Percentiles rank a stretch among this genome's conserved stretches.
phyloP scores from a whole-genome alignment of 305 asterid species.

The Petunia hybrid region DNA sequence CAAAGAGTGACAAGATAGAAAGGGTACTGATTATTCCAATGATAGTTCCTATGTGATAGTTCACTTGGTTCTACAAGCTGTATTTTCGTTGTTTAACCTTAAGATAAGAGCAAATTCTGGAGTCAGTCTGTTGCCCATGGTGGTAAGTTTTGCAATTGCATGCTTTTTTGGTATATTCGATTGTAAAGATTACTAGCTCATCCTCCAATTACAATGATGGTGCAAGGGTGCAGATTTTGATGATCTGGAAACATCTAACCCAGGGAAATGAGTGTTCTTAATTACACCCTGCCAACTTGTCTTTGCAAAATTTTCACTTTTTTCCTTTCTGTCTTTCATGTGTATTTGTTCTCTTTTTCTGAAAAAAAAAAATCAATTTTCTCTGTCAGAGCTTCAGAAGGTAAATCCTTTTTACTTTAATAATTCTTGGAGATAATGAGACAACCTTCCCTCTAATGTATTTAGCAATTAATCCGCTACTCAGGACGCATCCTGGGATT shows the following conservation, averaged over 20 bases:
- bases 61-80: constrained; percentile 74
- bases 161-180: constrained; percentile 10
- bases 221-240: constrained; percentile 59
- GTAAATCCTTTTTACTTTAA: background rate
- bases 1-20: constrained; percentile 1
- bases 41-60: constrained; percentile 57
- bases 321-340: background rate
- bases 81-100: constrained; percentile 91
- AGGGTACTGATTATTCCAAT: background rate
- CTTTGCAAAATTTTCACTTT: background rate
- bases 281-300: constrained; percentile 96
- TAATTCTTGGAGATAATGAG: too few relatives aligned
- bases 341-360: background rate
- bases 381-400: constrained; percentile 14
- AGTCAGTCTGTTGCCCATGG: constrained; percentile 85
- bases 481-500: too few relatives aligned
- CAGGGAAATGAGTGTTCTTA: constrained; percentile 57
- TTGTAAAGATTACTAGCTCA: background rate
- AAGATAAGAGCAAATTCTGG: constrained; percentile 96
- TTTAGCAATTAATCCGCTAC: too few relatives aligned
- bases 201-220: constrained; percentile 19
- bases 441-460: background rate
- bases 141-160: constrained; percentile 53
- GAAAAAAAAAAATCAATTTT: background rate
- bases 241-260: constrained; percentile 78